These are phyloP conservation scores for Hyphopichia fennica DNA, from an alignment of 1,139 yeast genomes.

Conservation along the genomic window DNA sequence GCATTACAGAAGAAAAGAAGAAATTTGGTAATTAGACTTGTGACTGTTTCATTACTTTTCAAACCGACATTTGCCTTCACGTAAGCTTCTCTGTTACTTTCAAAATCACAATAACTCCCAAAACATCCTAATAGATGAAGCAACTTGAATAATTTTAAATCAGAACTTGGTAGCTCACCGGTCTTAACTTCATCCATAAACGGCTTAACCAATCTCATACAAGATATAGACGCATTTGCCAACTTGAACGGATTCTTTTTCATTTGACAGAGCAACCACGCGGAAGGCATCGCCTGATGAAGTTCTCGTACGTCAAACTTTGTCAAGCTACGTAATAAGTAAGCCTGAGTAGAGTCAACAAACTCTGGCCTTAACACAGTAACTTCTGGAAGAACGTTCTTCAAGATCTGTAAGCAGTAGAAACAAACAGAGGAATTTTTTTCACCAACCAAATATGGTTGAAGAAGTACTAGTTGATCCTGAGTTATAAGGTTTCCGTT, in stretches of 20 bases:
- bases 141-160: conserved; percentile 54
- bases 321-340: conserved; percentile 55
- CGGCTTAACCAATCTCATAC: conserved; percentile 49
- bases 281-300: conserved; percentile 67
- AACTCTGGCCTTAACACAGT: conserved; percentile 52
- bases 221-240: conserved; percentile 61
- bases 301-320: conserved; percentile 59
- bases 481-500: conserved; percentile 55
- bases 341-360: conserved; percentile 48
- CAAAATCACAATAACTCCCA: conserved; percentile 67
- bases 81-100: conserved; percentile 42
- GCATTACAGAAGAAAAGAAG: conserved; percentile 49
- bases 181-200: conserved; percentile 27
- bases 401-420: conserved; percentile 55
- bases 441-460: conserved; percentile 58
- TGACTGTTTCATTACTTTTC: conserved; percentile 52
- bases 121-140: conserved; percentile 66
- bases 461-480: conserved; percentile 61
- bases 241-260: conserved; percentile 48
- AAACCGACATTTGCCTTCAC: conserved; percentile 40
- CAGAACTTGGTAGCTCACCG: conserved; percentile 23
- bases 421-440: conserved; percentile 33
- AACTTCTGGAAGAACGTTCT: conserved; percentile 44
- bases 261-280: conserved; percentile 54
- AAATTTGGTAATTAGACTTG: conserved; percentile 56